These are phyloP conservation scores for Plicaturopsis crispa DNA, from an alignment of 768 basidiomycete genomes.

Conservation along the genomic window DNA sequence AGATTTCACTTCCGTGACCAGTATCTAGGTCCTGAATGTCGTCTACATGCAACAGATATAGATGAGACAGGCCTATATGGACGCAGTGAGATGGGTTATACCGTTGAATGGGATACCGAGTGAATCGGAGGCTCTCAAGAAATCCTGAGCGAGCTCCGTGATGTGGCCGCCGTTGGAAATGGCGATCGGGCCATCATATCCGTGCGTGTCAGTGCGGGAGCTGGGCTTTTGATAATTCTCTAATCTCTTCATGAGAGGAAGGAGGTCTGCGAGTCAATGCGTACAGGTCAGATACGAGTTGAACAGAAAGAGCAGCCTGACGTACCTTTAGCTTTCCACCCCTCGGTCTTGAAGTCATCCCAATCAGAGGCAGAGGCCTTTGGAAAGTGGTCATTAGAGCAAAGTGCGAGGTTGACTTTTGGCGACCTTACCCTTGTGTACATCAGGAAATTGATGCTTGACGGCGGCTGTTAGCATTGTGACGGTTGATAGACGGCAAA, in stretches of 20 bases:
- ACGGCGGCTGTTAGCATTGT: slow-evolving; percentile 1
- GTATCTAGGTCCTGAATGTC: slow-evolving; percentile 43
- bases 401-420: neutral
- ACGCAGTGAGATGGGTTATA: too few species aligned
- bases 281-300: too few species aligned
- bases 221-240: slow-evolving; percentile 73
- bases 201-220: slow-evolving; percentile 62
- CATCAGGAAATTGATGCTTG: slow-evolving; percentile 75
- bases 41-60: neutral
- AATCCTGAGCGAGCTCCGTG: slow-evolving; percentile 59
- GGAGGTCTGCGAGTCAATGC: slow-evolving; percentile 37
- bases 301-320: too few species aligned
- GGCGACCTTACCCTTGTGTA: slow-evolving; percentile 51
- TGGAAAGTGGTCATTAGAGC: neutral
- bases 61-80: too few species aligned
- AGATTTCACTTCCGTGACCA: slow-evolving; percentile 58
- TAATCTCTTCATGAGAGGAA: slow-evolving; percentile 70
- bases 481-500: too few species aligned
- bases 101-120: slow-evolving; percentile 61
- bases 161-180: slow-evolving; percentile 65
- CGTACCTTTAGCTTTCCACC: slow-evolving; percentile 58
- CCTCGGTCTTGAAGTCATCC: slow-evolving; percentile 69
- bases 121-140: slow-evolving; percentile 54
- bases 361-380: slow-evolving; percentile 65
- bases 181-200: slow-evolving; percentile 68